phyloP scores from a whole-genome alignment of 306 rosid species.

The Betula pendula region DNA sequence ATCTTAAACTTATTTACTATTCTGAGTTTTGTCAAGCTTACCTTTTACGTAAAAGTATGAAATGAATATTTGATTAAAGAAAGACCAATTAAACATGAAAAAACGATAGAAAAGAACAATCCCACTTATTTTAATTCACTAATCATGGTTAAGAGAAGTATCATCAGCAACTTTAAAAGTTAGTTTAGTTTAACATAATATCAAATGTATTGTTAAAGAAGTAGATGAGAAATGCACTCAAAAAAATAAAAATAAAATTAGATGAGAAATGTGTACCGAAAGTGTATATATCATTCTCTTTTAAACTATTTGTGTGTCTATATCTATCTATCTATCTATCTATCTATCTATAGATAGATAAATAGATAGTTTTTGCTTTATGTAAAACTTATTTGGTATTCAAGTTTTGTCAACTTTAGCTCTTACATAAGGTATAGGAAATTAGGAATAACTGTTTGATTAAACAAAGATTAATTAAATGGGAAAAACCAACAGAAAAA shows the following conservation, averaged over 20 bases:
- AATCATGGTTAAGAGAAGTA: slow-evolving; percentile 11
- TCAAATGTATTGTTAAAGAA: neutral
- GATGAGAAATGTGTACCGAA: no score
- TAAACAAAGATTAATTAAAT: neutral
- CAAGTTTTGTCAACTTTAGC: neutral
- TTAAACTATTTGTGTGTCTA: no score
- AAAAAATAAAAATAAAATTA: no score
- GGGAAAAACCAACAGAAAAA: neutral
- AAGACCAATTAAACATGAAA: neutral
- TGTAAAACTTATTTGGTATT: no score
- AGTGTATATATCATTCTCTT: no score
- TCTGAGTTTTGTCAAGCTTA: neutral
- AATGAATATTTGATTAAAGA: neutral
- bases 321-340: no score
- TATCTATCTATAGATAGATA: no score
- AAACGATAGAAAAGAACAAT: neutral
- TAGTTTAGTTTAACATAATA: neutral
- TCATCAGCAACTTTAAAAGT: neutral
- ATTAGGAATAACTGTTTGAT: neutral
- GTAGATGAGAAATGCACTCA: no score
- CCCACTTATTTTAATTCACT: slow-evolving; percentile 4
- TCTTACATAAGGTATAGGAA: neutral
- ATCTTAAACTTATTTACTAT: no score
- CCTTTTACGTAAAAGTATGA: neutral
- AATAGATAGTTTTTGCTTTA: no score